A percentile compares a stretch with the other conserved stretches of the same genome.
Evolutionary conservation across 2,329 filamentous ascomycete genomes (phyloP).

Genomic region (Ampelomyces quisqualis): DNA sequence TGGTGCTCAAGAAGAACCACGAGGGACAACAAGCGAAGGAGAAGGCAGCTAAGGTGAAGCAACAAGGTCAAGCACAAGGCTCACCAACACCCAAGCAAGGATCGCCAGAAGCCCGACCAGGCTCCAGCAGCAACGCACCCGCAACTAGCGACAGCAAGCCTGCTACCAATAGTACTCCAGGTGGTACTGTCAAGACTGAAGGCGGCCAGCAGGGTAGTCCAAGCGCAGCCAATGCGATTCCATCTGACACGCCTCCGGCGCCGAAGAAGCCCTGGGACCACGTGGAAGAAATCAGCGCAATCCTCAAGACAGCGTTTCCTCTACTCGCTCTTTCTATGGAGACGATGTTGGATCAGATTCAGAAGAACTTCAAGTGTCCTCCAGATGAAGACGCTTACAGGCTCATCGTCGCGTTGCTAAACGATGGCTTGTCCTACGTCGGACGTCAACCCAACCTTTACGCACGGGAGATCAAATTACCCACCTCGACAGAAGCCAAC

Average conservation of each 20-base stretch:
- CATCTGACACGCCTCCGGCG: slow-evolving; percentile 25
- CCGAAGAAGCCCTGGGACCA: slow-evolving; percentile 89
- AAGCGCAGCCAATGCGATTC: slow-evolving; percentile 19
- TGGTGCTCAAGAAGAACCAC: slow-evolving; percentile 85
- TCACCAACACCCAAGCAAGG: slow-evolving; percentile 41
- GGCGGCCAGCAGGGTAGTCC: slow-evolving; percentile 38
- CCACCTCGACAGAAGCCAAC: slow-evolving; percentile 86
- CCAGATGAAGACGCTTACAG: slow-evolving; percentile 97
- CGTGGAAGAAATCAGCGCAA: slow-evolving; percentile 91
- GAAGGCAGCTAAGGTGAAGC: slow-evolving; percentile 58
- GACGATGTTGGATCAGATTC: slow-evolving; percentile 98
- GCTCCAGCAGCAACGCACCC: slow-evolving; percentile 36
- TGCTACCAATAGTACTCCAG: slow-evolving; percentile 50
- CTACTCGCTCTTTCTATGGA: slow-evolving; percentile 97
- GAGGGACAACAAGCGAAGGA: slow-evolving; percentile 62
- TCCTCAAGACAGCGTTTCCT: slow-evolving; percentile 95
- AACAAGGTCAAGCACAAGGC: slow-evolving; percentile 48
- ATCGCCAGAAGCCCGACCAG: slow-evolving; percentile 37
- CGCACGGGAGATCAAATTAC: slow-evolving; percentile 87
- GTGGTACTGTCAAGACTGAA: slow-evolving; percentile 45
- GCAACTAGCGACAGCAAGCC: slow-evolving; percentile 51
- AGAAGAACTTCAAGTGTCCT: slow-evolving; percentile 98
- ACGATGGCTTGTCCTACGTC: slow-evolving; percentile 91
- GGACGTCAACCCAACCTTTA: slow-evolving; percentile 84
- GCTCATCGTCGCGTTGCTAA: slow-evolving; percentile 93